These are phyloP conservation scores for Lichtheimia ramosa DNA, from an alignment of 371 early-diverging fungal genomes.

Conservation along the genomic window DNA sequence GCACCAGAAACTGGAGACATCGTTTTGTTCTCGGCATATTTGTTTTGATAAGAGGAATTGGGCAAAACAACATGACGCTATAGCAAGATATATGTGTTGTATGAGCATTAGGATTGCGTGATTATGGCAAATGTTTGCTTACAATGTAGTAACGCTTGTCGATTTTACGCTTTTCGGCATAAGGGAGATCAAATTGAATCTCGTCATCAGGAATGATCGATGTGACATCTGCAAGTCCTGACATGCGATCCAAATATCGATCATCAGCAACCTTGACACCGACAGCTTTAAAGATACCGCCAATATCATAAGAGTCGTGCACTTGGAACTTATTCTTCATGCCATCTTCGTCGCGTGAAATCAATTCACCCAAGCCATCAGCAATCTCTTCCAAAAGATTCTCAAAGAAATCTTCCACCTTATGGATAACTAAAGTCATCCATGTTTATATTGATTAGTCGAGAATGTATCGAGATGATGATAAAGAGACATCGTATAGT, in stretches of 20 bases:
- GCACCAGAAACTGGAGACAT: too few relatives aligned
- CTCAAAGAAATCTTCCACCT: slow-evolving; percentile 21
- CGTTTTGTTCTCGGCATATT: too few relatives aligned
- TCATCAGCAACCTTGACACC: slow-evolving; percentile 28
- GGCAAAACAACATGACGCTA: too few relatives aligned
- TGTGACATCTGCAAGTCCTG: slow-evolving; percentile 25
- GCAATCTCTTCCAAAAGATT: slow-evolving; percentile 30
- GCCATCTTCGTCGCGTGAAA: slow-evolving; percentile 5
- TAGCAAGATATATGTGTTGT: too few relatives aligned
- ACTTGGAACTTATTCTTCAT: slow-evolving; percentile 25
- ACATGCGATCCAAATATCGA: slow-evolving; percentile 16
- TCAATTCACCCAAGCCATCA: slow-evolving; percentile 17
- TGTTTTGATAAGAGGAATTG: too few relatives aligned
- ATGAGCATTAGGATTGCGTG: too few relatives aligned
- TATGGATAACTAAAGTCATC: background rate
- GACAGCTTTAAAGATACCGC: slow-evolving; percentile 30
- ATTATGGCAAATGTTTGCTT: background rate
- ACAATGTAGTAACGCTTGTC: slow-evolving; percentile 25
- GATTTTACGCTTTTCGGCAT: slow-evolving; percentile 9
- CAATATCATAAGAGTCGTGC: slow-evolving; percentile 31
- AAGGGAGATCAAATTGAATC: slow-evolving; percentile 30
- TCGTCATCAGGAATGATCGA: slow-evolving; percentile 40
- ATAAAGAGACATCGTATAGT: background rate
- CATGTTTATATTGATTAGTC: background rate
- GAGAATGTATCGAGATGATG: slow-evolving; percentile 22